Percentiles rank a stretch among this genome's conserved stretches.
These are phyloP conservation scores for Nothophaeocryptopus gaeumannii DNA, from an alignment of 2,329 filamentous ascomycete species.

Conservation along the genomic window DNA sequence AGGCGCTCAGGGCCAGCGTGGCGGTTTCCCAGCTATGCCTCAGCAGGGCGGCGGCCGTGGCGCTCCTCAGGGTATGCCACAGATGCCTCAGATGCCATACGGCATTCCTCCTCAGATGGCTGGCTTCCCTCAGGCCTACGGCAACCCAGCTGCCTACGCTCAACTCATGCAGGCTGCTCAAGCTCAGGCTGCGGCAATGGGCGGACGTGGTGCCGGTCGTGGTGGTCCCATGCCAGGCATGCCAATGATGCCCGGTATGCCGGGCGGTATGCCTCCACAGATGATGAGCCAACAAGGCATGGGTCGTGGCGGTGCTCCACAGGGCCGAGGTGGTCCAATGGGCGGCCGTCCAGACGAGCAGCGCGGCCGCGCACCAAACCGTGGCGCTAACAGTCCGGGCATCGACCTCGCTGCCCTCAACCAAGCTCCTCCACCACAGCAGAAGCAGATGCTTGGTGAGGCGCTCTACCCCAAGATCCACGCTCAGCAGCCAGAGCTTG, in stretches of 20 bases:
- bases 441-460: constrained; percentile 99
- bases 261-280: constrained; percentile 55
- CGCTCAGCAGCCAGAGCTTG: constrained; percentile 87
- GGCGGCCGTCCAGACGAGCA: constrained; percentile 38
- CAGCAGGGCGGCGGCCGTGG: constrained; percentile 78
- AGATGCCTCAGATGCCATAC: constrained; percentile 85
- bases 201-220: constrained; percentile 65
- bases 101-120: constrained; percentile 66
- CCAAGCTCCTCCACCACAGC: constrained; percentile 64
- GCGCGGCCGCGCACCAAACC: constrained; percentile 39
- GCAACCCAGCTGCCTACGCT: constrained; percentile 65
- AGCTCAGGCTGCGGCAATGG: constrained; percentile 68
- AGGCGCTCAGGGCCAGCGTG: constrained; percentile 71
- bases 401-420: constrained; percentile 53
- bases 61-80: constrained; percentile 70
- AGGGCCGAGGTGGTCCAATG: constrained; percentile 33
- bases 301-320: constrained; percentile 38
- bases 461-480: constrained; percentile 98
- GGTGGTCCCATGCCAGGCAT: constrained; percentile 67
- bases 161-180: constrained; percentile 68
- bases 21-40: constrained; percentile 79
- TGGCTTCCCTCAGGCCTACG: constrained; percentile 72
- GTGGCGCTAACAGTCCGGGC: constrained; percentile 35
- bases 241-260: constrained; percentile 59
- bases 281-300: constrained; percentile 54